Evolutionary conservation across 305 asterid species (phyloP), one percentile per base, ranked within the genome.

Genomic region (Lippia alba): DNA sequence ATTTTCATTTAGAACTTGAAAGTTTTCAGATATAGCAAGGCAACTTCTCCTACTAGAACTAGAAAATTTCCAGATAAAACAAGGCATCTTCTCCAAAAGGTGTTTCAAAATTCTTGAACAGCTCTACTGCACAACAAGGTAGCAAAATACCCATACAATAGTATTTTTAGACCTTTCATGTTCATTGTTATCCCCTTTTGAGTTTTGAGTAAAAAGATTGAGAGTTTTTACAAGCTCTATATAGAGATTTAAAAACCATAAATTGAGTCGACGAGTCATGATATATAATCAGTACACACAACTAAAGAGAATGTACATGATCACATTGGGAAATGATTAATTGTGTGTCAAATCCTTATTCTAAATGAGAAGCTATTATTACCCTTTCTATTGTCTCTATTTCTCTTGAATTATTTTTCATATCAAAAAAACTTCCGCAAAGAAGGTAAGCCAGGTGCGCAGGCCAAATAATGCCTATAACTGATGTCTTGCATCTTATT

Each of bases 31-130:
- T 44, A 46, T 45, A 17, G 50, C 24, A 65, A 33, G 10, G 59
- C 66, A 55, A n/a, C 49, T 49, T 66, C 3, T 64, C 33, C 68
- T n/a, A n/a, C n/a, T n/a, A n/a, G n/a, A 33, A 34, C 65, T 54
- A 2, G 49, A 46, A 8, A 56, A 64, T 16, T 4, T 45, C 30
- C 11, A 50, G 46, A 34, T 44, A 46, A 45, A 17, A 39, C 24
- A 65, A 33, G 10, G 59, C 66, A 55, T 19, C 49, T 49, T 66
- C 3, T 64, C 33, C 68, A 66, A 6, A 59, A 34, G 5, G 33
- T 14, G 16, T 15, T 17, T 12, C 15, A 17, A n/a, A 58, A 40
- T 59, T 45, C n/a, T 24, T 24, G 30, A 24, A 66, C 69, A 17
- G 53, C 55, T 3, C 61, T 51, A 53, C 53, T 33, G n/a, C 17